Evolutionary conservation across 306 rosid genomes (phyloP).

Genomic region (Canavalia ensiformis): DNA sequence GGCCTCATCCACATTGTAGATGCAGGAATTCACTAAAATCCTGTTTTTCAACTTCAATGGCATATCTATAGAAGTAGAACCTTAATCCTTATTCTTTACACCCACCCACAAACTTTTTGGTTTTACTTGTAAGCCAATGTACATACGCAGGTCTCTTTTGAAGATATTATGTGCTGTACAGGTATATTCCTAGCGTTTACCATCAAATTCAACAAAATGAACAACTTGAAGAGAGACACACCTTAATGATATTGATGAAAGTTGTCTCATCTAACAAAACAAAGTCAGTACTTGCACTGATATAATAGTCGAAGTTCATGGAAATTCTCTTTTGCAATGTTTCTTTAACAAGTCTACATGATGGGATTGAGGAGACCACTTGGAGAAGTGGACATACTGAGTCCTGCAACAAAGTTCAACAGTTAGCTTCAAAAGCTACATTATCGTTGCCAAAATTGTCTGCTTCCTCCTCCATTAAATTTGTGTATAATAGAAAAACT

Average conservation of each 20-base stretch:
- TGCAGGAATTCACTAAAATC: slow-evolving; percentile 33
- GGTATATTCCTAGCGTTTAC: slow-evolving; percentile 40
- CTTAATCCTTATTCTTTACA: slow-evolving; percentile 11
- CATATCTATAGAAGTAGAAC: slow-evolving; percentile 22
- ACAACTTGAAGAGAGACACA: slow-evolving; percentile 51
- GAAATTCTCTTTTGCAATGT: slow-evolving; percentile 80
- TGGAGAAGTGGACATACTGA: slow-evolving; percentile 86
- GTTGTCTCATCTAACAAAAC: slow-evolving; percentile 73
- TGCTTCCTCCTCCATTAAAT: slow-evolving; percentile 90
- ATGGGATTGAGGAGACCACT: slow-evolving; percentile 78
- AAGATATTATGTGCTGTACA: slow-evolving; percentile 37
- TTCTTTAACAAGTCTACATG: slow-evolving; percentile 81
- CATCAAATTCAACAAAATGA: slow-evolving; percentile 44
- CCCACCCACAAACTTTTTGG: slow-evolving; percentile 6
- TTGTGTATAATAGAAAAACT: slow-evolving; percentile 87
- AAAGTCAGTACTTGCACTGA: slow-evolving; percentile 85
- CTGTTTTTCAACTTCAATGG: slow-evolving; percentile 13
- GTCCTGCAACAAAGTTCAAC: slow-evolving; percentile 94
- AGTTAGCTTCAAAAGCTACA: slow-evolving; percentile 71
- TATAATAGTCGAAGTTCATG: slow-evolving; percentile 92
- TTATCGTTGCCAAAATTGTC: slow-evolving; percentile 79
- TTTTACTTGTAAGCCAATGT: slow-evolving; percentile 26
- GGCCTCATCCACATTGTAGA: slow-evolving; percentile 27
- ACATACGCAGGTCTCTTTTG: slow-evolving; percentile 1
- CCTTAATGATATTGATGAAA: slow-evolving; percentile 81